These are phyloP conservation scores for Paracorniculantispora psalliotae DNA, from an alignment of 2,329 filamentous ascomycete species.

Conservation along the genomic window DNA sequence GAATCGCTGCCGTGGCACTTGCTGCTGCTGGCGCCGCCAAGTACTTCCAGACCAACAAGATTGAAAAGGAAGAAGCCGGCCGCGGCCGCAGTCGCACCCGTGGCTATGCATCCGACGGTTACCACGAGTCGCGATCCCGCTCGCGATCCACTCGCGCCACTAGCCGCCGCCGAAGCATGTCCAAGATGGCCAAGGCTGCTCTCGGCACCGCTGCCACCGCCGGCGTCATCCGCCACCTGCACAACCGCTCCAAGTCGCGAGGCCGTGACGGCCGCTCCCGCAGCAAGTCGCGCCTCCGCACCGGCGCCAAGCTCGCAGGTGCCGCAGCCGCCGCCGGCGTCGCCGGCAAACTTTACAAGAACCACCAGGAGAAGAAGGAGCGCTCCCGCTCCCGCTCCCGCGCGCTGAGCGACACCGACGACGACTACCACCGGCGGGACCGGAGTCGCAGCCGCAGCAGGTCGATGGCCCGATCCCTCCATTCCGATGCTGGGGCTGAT, in stretches of 20 bases:
- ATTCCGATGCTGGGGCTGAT: constrained; percentile 54
- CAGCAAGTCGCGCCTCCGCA: constrained; percentile 43
- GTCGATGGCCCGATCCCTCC: constrained; percentile 46
- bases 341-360: constrained; percentile 57
- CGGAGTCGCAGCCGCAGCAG: constrained; percentile 39
- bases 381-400: constrained; percentile 21
- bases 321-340: constrained; percentile 56
- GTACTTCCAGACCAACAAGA: constrained; percentile 56
- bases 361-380: constrained; percentile 56
- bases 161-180: constrained; percentile 43
- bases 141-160: constrained; percentile 37
- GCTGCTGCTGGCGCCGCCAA: constrained; percentile 62
- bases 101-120: constrained; percentile 35
- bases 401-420: constrained; percentile 24
- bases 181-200: constrained; percentile 50
- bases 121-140: constrained; percentile 38
- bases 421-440: constrained; percentile 32
- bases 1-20: constrained; percentile 58
- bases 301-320: constrained; percentile 56
- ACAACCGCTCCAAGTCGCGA: constrained; percentile 43
- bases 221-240: constrained; percentile 53
- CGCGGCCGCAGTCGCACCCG: constrained; percentile 53
- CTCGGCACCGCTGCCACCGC: constrained; percentile 54
- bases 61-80: constrained; percentile 53
- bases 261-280: constrained; percentile 30